Conservation (phyloP, 768 basidiomycete genomes). For the Candolleomyces eurysporus region DNA sequence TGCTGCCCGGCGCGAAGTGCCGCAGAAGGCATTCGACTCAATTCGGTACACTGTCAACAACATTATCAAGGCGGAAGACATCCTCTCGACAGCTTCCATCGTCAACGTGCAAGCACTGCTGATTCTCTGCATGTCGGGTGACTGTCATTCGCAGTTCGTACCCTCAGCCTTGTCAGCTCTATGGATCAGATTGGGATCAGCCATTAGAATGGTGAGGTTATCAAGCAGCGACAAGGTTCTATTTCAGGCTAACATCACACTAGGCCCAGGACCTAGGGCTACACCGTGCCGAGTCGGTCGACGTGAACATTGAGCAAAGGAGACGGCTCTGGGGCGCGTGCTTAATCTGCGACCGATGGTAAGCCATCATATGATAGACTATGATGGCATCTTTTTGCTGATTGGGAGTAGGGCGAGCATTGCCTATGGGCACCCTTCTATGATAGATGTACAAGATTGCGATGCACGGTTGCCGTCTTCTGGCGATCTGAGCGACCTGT, state of each 20-base stretch:
- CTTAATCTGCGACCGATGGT: conserved; percentile 94
- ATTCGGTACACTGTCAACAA: conserved; percentile 85
- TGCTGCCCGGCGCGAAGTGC: conserved; percentile 79
- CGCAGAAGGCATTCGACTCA: conserved; percentile 84
- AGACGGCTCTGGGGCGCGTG: conserved; percentile 93
- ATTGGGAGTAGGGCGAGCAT: conserved; percentile 65
- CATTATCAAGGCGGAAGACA: conserved; percentile 86
- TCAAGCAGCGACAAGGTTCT: conserved; percentile 5
- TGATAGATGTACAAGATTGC: conserved; percentile 97
- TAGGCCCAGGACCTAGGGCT: conserved; percentile 96
- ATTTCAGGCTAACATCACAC: conserved; percentile 5
- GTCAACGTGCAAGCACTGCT: conserved; percentile 86
- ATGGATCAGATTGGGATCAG: conserved; percentile 83
- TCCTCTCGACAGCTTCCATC: conserved; percentile 82
- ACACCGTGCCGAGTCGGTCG: conserved; percentile 87
- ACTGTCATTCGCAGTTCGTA: conserved; percentile 88
- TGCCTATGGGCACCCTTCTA: conserved; percentile 89
- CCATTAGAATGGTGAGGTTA: conserved; percentile 85
- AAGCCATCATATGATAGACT: conserved; percentile 19
- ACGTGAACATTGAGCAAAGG: conserved; percentile 80
- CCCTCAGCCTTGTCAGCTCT: conserved; percentile 82
- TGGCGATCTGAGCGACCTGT: conserved; percentile 73
- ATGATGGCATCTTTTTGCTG: conserved; percentile 5
- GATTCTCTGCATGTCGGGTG: conserved; percentile 83
- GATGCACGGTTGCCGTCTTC: conserved; percentile 91